These are phyloP conservation scores for Acanthamoeba sp. DNA, from an alignment of 208 protist genomes.

Conservation along the genomic window DNA sequence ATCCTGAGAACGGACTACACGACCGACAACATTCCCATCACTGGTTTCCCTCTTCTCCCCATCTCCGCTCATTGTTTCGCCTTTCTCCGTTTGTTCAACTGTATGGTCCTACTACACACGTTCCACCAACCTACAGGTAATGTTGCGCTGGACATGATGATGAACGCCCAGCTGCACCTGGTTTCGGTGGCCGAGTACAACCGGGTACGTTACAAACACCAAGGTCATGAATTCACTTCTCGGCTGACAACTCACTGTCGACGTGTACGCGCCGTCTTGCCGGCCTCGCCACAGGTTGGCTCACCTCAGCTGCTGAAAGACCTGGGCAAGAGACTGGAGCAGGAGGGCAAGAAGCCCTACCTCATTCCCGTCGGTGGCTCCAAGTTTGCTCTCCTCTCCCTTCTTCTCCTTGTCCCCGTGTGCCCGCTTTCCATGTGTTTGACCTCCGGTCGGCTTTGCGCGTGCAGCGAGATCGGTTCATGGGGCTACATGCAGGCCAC, in stretches of 20 bases:
- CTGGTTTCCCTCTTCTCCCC: background rate
- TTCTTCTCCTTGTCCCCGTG: background rate
- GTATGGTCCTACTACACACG: background rate
- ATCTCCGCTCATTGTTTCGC: background rate
- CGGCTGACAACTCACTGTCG: too few relatives aligned
- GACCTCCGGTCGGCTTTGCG: background rate
- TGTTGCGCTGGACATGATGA: constrained; percentile 75
- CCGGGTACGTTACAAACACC: background rate
- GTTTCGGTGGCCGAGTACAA: constrained; percentile 45
- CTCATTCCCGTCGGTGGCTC: constrained; percentile 79
- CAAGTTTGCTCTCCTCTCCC: constrained; percentile 13
- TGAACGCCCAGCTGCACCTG: constrained; percentile 76
- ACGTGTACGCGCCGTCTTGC: background rate
- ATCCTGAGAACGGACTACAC: constrained; percentile 73
- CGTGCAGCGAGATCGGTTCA: constrained; percentile 66
- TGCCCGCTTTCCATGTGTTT: background rate
- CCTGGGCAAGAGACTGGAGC: constrained; percentile 34
- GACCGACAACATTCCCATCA: constrained; percentile 11
- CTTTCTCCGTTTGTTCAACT: background rate
- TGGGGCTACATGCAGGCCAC: constrained; percentile 81
- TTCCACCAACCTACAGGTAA: constrained; percentile 68
- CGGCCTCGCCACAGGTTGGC: background rate
- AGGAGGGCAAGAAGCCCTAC: constrained; percentile 72
- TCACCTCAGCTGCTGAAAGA: background rate
- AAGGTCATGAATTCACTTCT: too few relatives aligned